Conservation (phyloP, 2,329 filamentous ascomycete species). For the Fusarium sp. region DNA sequence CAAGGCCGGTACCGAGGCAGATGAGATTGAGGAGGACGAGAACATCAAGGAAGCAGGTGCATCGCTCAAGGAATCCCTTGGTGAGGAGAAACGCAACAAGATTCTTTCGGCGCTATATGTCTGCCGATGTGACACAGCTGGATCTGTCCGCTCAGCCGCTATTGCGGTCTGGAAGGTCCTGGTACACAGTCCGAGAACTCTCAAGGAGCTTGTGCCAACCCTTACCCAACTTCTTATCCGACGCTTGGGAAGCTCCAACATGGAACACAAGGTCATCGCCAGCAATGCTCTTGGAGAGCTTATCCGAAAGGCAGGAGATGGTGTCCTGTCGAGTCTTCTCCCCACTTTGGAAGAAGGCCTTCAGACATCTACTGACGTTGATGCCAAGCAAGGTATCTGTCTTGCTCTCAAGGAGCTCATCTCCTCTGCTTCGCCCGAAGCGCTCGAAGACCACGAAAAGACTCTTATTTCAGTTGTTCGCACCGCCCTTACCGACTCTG, state of each 20-base stretch:
- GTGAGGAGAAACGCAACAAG: slow-evolving; percentile 95
- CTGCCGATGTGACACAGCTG: slow-evolving; percentile 95
- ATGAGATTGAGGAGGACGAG: slow-evolving; percentile 83
- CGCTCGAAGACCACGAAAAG: slow-evolving; percentile 93
- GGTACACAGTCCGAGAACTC: slow-evolving; percentile 87
- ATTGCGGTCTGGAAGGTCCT: slow-evolving; percentile 97
- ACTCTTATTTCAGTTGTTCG: slow-evolving; percentile 93
- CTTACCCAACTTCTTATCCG: slow-evolving; percentile 95
- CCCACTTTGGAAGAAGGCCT: slow-evolving; percentile 93
- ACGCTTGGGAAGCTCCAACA: slow-evolving; percentile 91
- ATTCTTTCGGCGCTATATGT: slow-evolving; percentile 97
- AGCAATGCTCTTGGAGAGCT: slow-evolving; percentile 96
- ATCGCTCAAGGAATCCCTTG: slow-evolving; percentile 92
- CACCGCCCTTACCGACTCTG: slow-evolving; percentile 87
- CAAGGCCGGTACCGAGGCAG: slow-evolving; percentile 77
- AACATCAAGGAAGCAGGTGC: slow-evolving; percentile 84
- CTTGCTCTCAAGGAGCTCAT: slow-evolving; percentile 95
- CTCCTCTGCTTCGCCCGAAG: slow-evolving; percentile 84
- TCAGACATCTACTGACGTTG: slow-evolving; percentile 85
- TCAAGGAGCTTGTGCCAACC: slow-evolving; percentile 95
- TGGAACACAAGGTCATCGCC: slow-evolving; percentile 99
- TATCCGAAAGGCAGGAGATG: slow-evolving; percentile 95
- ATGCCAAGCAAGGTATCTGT: slow-evolving; percentile 96
- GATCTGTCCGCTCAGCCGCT: slow-evolving; percentile 86
- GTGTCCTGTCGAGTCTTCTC: slow-evolving; percentile 85